These are phyloP conservation scores for Nigrograna mackinnonii DNA, from an alignment of 2,329 filamentous ascomycete genomes.

Conservation along the genomic window DNA sequence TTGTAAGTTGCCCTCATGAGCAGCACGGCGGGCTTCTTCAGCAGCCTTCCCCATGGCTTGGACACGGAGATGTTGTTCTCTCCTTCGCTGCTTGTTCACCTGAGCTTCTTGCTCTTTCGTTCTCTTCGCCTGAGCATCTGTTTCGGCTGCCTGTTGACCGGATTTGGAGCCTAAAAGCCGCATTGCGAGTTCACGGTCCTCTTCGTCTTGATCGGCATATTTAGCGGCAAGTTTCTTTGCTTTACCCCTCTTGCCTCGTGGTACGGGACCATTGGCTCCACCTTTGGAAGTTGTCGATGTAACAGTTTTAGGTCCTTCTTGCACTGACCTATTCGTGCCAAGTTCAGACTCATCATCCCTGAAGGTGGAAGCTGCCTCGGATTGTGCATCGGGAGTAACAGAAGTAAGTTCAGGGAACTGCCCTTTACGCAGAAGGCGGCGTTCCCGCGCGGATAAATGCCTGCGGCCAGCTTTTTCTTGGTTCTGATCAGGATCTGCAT, in stretches of 20 bases:
- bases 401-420: slow-evolving; percentile 20
- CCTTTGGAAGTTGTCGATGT: slow-evolving; percentile 30
- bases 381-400: slow-evolving; percentile 14
- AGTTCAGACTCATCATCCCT: slow-evolving; percentile 16
- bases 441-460: slow-evolving; percentile 43
- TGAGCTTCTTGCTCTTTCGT: slow-evolving; percentile 72
- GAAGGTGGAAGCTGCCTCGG: slow-evolving; percentile 14
- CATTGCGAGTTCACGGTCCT: slow-evolving; percentile 84
- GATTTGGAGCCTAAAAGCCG: slow-evolving; percentile 81
- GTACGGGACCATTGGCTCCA: slow-evolving; percentile 30
- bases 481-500: slow-evolving; percentile 30
- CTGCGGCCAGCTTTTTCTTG: slow-evolving; percentile 23
- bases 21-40: slow-evolving; percentile 66
- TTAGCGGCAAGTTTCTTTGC: slow-evolving; percentile 86
- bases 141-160: slow-evolving; percentile 68
- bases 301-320: slow-evolving; percentile 26
- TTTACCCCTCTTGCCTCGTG: slow-evolving; percentile 78
- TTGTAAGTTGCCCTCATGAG: slow-evolving; percentile 26
- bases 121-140: slow-evolving; percentile 63
- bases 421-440: slow-evolving; percentile 42
- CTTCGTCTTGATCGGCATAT: slow-evolving; percentile 93
- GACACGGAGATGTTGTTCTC: slow-evolving; percentile 77
- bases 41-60: slow-evolving; percentile 76
- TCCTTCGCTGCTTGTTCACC: slow-evolving; percentile 73
- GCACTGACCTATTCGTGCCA: slow-evolving; percentile 35